Base-by-base conservation (phyloP, 1,139 yeast genomes). In the Entelexis paramagnoliae region DNA sequence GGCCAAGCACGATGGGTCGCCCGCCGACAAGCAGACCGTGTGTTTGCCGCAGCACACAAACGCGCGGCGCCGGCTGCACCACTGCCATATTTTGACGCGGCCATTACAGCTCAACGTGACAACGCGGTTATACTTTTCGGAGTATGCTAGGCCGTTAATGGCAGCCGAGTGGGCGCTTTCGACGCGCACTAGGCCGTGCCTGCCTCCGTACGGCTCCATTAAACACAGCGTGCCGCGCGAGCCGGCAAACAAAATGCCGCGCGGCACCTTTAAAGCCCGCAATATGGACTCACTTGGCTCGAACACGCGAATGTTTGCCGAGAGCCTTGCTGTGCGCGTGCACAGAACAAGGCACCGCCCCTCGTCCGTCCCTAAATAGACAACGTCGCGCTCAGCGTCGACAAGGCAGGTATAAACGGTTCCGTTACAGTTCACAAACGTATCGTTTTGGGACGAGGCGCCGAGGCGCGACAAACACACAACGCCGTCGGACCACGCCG, bases 401-500 rank as follows among this genome's bases (percentile, higher is more conserved):
- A 42, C 3, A 14, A 32, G 19, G 10, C 46, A 42, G 1, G 38
- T 9, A 20, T 42, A 42, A 4, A 42, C 14, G 8, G 28, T 19
- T 14, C 4, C 14, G 4, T 16, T 10, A 9, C n/a, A 20, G 11
- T 19, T 14, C 5, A 24, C 11, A 2, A 30, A n/a, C n/a, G 7
- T n/a, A 3, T 41, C 45, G 2, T 30, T 13, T 4, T 7, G 16
- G 11, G 29, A 13, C 19, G 38, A 6, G 4, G 29, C 11, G 19
- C 10, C 61, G 26, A 64, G 46, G 48, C 66, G 64, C 72, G 72
- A 69, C 2, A 68, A 59, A 38, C 66, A 64, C 45, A 68, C 60
- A 4, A 68, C 62, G 51, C 63, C 64, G 55, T 69, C 72, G 49
- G 69, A 69, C 8, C 68, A 64, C 17, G 67, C 72, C 6, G 70